Conservation (phyloP, 345 rosid genomes). For the Microthlaspi erraticum region DNA sequence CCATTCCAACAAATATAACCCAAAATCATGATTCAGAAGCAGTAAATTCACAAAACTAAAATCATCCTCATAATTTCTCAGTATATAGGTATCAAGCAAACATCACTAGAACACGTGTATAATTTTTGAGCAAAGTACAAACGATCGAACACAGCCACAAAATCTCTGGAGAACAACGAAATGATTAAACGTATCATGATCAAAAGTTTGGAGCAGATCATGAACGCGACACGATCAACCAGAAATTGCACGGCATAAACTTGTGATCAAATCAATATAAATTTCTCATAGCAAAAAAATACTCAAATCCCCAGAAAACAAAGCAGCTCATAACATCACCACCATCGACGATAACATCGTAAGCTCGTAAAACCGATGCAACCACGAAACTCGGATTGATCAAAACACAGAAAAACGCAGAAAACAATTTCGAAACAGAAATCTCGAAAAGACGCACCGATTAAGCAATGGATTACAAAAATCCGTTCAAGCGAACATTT, state of each 20-base stretch:
- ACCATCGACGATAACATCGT: not conserved
- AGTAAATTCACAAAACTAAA: slow-evolving; percentile 12
- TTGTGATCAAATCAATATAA: slow-evolving; percentile 15
- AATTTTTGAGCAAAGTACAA: not conserved
- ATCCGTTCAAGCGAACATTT: slow-evolving; percentile 5
- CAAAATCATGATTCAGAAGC: slow-evolving; percentile 14
- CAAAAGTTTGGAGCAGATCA: slow-evolving; percentile 7
- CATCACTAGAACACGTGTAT: slow-evolving; percentile 13
- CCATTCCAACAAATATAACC: not conserved
- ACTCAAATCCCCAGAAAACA: not conserved
- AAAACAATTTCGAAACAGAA: not conserved
- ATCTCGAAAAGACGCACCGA: slow-evolving; percentile 39
- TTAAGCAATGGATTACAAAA: slow-evolving; percentile 15
- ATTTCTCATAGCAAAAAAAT: slow-evolving; percentile 1
- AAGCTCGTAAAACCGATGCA: slow-evolving; percentile 11
- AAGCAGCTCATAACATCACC: slow-evolving; percentile 18
- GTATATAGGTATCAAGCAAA: not conserved
- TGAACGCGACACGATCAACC: slow-evolving; percentile 13
- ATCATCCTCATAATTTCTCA: not conserved
- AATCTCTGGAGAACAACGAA: not conserved
- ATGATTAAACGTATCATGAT: slow-evolving; percentile 23
- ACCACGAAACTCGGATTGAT: not conserved
- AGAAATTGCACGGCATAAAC: not conserved
- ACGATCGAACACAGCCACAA: slow-evolving; percentile 1
- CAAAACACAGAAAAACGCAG: slow-evolving; percentile 16